Base-by-base conservation (phyloP, 2,329 filamentous ascomycete species). In the Thielaviopsis punctulata region DNA sequence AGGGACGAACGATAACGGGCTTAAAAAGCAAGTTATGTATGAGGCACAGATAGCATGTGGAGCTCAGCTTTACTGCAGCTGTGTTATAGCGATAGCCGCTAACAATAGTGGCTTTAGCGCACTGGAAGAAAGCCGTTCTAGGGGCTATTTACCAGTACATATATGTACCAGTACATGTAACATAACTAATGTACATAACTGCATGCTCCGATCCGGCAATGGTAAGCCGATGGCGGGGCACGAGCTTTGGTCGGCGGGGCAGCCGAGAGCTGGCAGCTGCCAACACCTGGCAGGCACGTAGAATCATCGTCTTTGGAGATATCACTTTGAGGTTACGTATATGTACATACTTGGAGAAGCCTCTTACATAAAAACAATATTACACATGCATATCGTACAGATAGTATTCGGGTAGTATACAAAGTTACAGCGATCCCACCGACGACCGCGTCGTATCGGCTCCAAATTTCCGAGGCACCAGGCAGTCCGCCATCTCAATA, bases 401-500 rank as follows among this genome's bases (percentile, higher is more conserved):
- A 18, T 30, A 48, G 19, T 27, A 19, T 27, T 48, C 22, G 7
- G 7, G 13, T 18, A 46, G 25, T 15, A 23, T 15, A 27, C 44
- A 15, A n/a, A 19, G 5, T 46, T 45, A 55, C 13, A 55, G 45
- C 6, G 51, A 52, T 4, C 53, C 53, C 19, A 55, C 53, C 12
- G 50, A 52, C 23, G 53, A 52, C 33, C 53, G 50, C 9, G 51
- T 52, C 18, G 53, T 55, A 30, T 69, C 71, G 0, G 73, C 65
- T 62, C 78, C 75, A 57, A 77, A 73, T 50, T 71, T 74, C 54
- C 68, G 66, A 13, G 77, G 76, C 27, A 81, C 73, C 54, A 86
- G 67, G 1, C 75, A 77, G 56, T 85, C 80, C 1, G 82, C 83
- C 82, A 85, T 88, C 15, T 71, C 69, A 58, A 96, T 89, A 13